Evolutionary conservation across 495 filamentous ascomycete species (phyloP), one percentile per base, ranked within the genome.

Genomic region (Xylaria scruposa): DNA sequence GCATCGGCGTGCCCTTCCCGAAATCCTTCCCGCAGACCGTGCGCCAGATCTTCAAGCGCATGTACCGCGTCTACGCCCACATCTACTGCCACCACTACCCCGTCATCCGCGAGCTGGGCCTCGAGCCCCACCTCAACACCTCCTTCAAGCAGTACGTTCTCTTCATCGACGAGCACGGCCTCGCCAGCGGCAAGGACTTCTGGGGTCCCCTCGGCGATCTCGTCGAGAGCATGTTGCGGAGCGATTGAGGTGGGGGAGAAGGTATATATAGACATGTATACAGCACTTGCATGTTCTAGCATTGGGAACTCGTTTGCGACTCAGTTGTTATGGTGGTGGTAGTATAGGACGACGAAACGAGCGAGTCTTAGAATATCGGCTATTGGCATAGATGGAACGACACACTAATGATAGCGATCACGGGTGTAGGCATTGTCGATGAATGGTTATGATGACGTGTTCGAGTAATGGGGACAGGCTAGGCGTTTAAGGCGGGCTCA

Each of bases 1-100:
- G 94, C 70, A 96, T 97, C 75, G 95, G 96, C 73, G 94, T 98
- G 4, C 92, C 96, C 4, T 99, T 99, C 83, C 95, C 96, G 51
- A 97, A 97, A 80, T 90, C 90, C 17, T 99, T 99, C 83, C 90
- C 93, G 46, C 85, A 90, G 70, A 89, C 96, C 66, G 88, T 97
- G 59, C 91, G 94, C 67, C 94, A 97, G 84, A 91, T 99, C 75
- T 97, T 98, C 88, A 99, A 99, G 87, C 92, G 96, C 74, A 90
- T 99, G 81, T 99, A 98, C 83, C 93, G 96, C 70, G 95, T 99
- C 64, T 99, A 99, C 82, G 96, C 96, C 47, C 96, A 99, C 82
- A 97, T 99, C 76, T 99, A 99, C 88, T 99, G 96, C 87, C 96
- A 99, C 81, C 96, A 99, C 84, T 99, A 99, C 82, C 94, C 94